phyloP scores from a whole-genome alignment of 805 yeast species.

The Wickerhamomyces canadensis region DNA sequence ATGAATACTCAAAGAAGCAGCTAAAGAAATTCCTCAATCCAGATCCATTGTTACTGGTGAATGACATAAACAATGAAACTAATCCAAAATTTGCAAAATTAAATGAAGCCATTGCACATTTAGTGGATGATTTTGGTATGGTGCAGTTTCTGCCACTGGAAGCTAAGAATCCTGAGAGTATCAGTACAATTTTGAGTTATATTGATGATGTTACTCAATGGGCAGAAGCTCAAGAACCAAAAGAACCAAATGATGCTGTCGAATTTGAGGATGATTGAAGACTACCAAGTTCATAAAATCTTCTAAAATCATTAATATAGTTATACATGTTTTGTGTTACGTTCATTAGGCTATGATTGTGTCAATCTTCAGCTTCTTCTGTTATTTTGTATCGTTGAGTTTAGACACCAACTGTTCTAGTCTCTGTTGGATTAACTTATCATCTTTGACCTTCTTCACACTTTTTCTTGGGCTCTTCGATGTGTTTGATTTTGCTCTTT shows the following conservation, averaged over 20 bases:
- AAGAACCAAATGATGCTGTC: slow-evolving; percentile 81
- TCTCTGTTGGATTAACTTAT: slow-evolving; percentile 17
- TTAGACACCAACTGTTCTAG: slow-evolving; percentile 18
- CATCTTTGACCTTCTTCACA: slow-evolving; percentile 7
- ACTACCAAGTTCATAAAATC: background rate
- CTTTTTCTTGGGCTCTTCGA: slow-evolving; percentile 7
- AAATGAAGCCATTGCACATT: slow-evolving; percentile 76
- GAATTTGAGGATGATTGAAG: slow-evolving; percentile 53
- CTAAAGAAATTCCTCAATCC: slow-evolving; percentile 85
- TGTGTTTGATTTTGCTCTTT: slow-evolving; percentile 2
- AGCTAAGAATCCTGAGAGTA: slow-evolving; percentile 66
- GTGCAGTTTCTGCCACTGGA: slow-evolving; percentile 93
- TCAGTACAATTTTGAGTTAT: slow-evolving; percentile 79
- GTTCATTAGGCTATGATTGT: no score
- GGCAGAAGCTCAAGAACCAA: slow-evolving; percentile 95
- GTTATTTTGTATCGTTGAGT: slow-evolving; percentile 12
- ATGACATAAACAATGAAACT: slow-evolving; percentile 41
- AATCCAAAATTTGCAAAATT: slow-evolving; percentile 64
- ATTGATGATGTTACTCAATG: slow-evolving; percentile 97
- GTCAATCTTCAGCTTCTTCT: no score
- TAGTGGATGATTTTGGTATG: slow-evolving; percentile 98
- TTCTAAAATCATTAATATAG: slow-evolving; percentile 6
- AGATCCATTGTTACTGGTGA: slow-evolving; percentile 70
- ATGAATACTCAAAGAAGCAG: slow-evolving; percentile 67
- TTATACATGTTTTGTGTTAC: no score